Percentiles rank a stretch among this genome's conserved stretches.
Conservation (phyloP, 805 yeast species). For the Kluyveromyces wickerhamii region DNA sequence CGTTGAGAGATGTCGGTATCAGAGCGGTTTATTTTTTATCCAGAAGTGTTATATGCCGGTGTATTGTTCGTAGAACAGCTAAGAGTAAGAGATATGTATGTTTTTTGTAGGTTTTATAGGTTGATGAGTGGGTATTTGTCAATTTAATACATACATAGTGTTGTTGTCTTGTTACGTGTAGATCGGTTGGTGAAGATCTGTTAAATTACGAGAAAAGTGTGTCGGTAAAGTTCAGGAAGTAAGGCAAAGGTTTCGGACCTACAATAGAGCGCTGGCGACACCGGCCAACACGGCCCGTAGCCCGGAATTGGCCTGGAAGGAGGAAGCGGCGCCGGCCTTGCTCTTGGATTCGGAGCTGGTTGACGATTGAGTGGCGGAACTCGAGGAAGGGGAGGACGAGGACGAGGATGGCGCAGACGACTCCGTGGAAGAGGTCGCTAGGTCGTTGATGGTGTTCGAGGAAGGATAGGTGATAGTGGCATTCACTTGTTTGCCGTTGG, state of each 20-base stretch:
- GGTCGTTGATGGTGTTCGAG: conserved; percentile 32
- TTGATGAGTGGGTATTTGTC: no score
- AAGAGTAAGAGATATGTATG: no score
- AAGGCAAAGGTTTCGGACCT: conserved; percentile 9
- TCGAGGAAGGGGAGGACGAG: conserved; percentile 14
- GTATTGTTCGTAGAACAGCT: no score
- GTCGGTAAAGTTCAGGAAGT: no score
- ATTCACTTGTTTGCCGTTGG: conserved; percentile 28
- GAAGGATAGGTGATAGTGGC: conserved; percentile 34
- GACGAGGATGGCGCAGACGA: conserved; percentile 16
- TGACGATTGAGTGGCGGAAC: conserved; percentile 11
- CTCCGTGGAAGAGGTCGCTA: conserved; percentile 14
- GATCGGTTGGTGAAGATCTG: no score
- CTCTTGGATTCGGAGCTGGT: conserved; percentile 13
- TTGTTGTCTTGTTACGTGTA: no score
- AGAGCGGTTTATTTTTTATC: no score
- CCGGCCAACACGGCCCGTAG: conserved; percentile 28
- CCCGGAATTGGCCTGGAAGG: conserved; percentile 13
- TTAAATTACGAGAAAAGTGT: no score
- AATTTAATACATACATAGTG: no score
- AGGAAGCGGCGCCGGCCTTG: conserved; percentile 18
- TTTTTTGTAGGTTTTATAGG: no score
- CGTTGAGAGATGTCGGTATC: no score
- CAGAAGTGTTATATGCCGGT: no score
- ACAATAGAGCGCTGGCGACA: conserved; percentile 36